phyloP scores from a whole-genome alignment of 768 basidiomycete species.

The Lentinula sp. region DNA sequence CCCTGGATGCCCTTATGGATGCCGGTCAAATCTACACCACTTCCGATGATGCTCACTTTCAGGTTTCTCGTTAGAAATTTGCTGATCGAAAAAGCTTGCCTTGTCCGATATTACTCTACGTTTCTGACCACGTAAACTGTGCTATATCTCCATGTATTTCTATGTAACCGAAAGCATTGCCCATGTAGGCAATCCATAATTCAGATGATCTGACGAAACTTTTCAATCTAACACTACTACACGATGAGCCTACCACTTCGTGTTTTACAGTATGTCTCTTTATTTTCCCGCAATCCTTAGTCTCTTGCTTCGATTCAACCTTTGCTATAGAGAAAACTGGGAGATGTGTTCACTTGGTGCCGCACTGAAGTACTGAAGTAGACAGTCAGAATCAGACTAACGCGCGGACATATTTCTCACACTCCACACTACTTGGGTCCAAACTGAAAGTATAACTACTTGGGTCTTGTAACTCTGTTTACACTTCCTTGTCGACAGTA shows the following conservation, averaged over 20 bases:
- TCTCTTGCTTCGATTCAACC: too few relatives aligned
- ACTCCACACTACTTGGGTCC: background rate
- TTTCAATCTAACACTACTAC: too few relatives aligned
- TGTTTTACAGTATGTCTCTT: too few relatives aligned
- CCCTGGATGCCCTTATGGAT: slow-evolving; percentile 72
- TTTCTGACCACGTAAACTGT: background rate
- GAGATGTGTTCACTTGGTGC: too few relatives aligned
- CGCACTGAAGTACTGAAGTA: too few relatives aligned
- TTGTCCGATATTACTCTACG: background rate
- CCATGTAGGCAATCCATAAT: too few relatives aligned
- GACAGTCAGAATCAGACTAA: too few relatives aligned
- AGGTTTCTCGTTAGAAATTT: slow-evolving; percentile 35
- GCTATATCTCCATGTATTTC: background rate
- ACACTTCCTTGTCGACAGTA: background rate
- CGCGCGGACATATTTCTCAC: background rate
- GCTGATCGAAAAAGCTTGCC: background rate
- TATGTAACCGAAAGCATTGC: background rate
- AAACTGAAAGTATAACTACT: background rate
- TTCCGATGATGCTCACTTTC: slow-evolving; percentile 76
- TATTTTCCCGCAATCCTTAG: too few relatives aligned
- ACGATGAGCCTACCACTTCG: too few relatives aligned
- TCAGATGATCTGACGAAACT: too few relatives aligned
- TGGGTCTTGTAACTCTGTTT: background rate
- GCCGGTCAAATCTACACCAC: slow-evolving; percentile 78
- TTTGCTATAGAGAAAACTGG: too few relatives aligned